Percentiles rank a stretch among this genome's conserved stretches.
phyloP scores from a whole-genome alignment of 73 alveolate species.

The Diophrys sp. region DNA sequence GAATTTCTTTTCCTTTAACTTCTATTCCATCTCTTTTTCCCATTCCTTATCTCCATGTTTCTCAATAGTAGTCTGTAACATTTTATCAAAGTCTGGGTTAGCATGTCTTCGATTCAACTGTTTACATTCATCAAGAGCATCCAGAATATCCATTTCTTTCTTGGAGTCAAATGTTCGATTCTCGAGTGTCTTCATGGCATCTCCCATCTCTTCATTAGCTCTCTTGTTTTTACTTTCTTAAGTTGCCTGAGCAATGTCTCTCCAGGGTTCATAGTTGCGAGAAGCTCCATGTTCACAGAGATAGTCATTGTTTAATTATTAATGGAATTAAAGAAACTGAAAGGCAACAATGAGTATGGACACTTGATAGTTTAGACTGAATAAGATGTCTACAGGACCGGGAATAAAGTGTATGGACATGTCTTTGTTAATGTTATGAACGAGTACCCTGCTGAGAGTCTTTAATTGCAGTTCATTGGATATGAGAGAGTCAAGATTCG shows the following conservation, averaged over 20 bases:
- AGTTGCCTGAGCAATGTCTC: slow-evolving; percentile 93
- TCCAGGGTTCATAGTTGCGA: slow-evolving; percentile 95
- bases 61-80: slow-evolving; percentile 45
- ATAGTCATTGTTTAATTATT: slow-evolving; percentile 76
- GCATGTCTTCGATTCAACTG: slow-evolving; percentile 86
- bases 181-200: slow-evolving; percentile 96
- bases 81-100: slow-evolving; percentile 76
- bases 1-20: too few species aligned
- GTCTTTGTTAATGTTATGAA: not conserved
- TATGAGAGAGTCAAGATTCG: not conserved
- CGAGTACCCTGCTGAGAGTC: not conserved
- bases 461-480: not conserved
- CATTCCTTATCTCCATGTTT: not conserved
- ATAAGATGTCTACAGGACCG: not conserved
- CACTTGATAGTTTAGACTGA: not conserved
- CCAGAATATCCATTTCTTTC: slow-evolving; percentile 97
- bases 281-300: slow-evolving; percentile 96
- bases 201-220: slow-evolving; percentile 87
- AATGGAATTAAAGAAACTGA: not conserved
- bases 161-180: too few species aligned
- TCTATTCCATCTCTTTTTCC: too few species aligned
- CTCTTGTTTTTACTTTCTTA: slow-evolving; percentile 81
- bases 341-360: not conserved
- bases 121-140: slow-evolving; percentile 93
- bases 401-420: not conserved